These are phyloP conservation scores for Clavispora carvajalis DNA, from an alignment of 805 yeast genomes.

Conservation along the genomic window DNA sequence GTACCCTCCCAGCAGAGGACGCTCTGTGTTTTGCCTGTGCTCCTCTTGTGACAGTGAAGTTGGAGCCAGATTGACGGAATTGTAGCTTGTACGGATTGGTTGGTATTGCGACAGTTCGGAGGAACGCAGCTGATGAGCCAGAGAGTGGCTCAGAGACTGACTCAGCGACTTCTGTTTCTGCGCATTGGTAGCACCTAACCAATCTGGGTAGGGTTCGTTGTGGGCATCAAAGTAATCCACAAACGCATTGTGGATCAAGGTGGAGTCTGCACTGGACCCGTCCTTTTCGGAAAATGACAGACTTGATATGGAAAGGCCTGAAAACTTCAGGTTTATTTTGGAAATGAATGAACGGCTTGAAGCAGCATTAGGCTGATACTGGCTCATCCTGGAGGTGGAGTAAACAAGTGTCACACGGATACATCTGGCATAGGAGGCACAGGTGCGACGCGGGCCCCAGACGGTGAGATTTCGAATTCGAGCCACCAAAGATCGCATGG, in stretches of 20 bases:
- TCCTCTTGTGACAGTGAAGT: neutral
- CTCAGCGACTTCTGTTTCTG: neutral
- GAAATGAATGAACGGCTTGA: constrained; percentile 28
- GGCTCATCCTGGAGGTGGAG: constrained; percentile 13
- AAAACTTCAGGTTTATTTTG: constrained; percentile 33
- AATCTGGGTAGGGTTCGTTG: constrained; percentile 36
- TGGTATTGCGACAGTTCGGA: constrained; percentile 15
- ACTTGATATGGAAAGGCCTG: constrained; percentile 26
- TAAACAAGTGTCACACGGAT: too few species aligned
- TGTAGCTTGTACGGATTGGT: constrained; percentile 23
- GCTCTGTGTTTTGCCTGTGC: neutral
- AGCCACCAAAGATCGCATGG: too few species aligned
- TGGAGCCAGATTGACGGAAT: constrained; percentile 10
- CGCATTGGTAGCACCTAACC: constrained; percentile 27
- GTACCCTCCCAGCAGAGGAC: constrained; percentile 9
- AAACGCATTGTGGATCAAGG: constrained; percentile 40
- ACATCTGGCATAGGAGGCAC: too few species aligned
- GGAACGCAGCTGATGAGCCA: neutral
- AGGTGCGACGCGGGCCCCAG: too few species aligned
- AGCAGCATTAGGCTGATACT: constrained; percentile 18
- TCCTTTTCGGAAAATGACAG: constrained; percentile 28
- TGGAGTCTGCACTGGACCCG: constrained; percentile 33
- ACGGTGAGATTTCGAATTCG: too few species aligned
- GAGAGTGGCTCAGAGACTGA: neutral
- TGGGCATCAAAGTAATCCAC: constrained; percentile 31